A percentile compares a stretch with the other conserved stretches of the same genome.
These are phyloP conservation scores for Mortierella sp. DNA, from an alignment of 371 early-diverging fungal species.

Conservation along the genomic window DNA sequence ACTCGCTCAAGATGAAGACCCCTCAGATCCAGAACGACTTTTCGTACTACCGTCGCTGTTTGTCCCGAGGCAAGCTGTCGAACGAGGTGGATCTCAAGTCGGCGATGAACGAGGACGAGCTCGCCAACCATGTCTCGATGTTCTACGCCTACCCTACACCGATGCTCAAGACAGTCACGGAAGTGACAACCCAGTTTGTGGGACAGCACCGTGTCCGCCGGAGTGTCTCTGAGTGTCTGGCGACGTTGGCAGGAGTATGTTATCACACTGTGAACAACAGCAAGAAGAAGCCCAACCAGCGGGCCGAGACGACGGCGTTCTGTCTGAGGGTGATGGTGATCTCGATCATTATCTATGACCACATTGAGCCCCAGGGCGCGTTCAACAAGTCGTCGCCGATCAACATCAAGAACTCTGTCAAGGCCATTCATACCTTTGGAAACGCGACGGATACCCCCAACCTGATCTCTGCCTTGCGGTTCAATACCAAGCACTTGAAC, in stretches of 20 bases:
- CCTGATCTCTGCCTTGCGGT: constrained; percentile 82
- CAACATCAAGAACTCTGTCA: constrained; percentile 81
- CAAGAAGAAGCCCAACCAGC: constrained; percentile 61
- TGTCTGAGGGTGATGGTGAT: constrained; percentile 90
- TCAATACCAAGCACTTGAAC: constrained; percentile 85
- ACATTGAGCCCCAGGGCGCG: constrained; percentile 85
- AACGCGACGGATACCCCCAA: constrained; percentile 63
- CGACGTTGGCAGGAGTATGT: constrained; percentile 78
- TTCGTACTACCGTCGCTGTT: constrained; percentile 94
- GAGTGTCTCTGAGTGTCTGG: constrained; percentile 73
- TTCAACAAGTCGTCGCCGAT: constrained; percentile 83
- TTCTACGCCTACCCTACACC: constrained; percentile 97
- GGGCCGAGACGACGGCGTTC: constrained; percentile 67
- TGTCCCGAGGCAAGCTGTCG: constrained; percentile 79
- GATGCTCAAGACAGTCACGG: constrained; percentile 89
- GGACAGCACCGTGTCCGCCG: constrained; percentile 63
- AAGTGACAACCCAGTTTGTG: constrained; percentile 75
- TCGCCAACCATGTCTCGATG: constrained; percentile 93
- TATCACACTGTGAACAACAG: constrained; percentile 71
- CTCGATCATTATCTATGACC: constrained; percentile 92
- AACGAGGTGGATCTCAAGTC: constrained; percentile 71
- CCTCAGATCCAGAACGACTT: constrained; percentile 97
- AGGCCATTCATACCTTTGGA: constrained; percentile 76
- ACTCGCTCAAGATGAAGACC: constrained; percentile 92
- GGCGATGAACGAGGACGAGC: constrained; percentile 85